Base-by-base conservation (phyloP, 2,329 filamentous ascomycete species). In the Cadophora malorum region DNA sequence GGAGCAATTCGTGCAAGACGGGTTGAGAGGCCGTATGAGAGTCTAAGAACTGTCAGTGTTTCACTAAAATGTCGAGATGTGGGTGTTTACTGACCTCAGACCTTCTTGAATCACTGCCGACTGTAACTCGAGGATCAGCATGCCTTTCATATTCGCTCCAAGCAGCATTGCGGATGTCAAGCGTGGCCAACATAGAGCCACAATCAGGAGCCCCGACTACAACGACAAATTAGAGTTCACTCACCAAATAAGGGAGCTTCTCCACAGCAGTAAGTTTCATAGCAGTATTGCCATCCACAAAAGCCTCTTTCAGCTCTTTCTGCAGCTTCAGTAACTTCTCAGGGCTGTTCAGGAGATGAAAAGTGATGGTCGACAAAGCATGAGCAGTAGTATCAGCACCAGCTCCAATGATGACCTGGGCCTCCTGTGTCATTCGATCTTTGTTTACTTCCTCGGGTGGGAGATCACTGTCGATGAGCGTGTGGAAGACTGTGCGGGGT, bases 291-390 rank as follows among this genome's bases (percentile, higher is more conserved):
- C 45, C 8, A 49, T 72, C 41, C 55, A 65, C 66, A 49, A 71
- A 69, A 3, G 69, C 70, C 4, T 52, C 61, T 12, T 64, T 65
- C 5, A 83, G 73, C 67, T 83, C 81, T 1, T 69, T 67, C 10
- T 73, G 75, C 8, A 84, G 69, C 8, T 69, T 73, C 1, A 63
- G 19, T 0, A 79, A 70, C 4, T 79, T 74, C 0, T 67, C 4
- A 0, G 79, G 78, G 23, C 79, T 74, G 14, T 72, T 67, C 28
- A 80, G 77, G 2, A 82, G 69, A 74, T 80, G 68, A 71, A 77
- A 82, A 8, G 77, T 74, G 8, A 77, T 71, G 6, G 79, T 68
- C 2, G 76, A 70, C 21, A 83, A 72, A 0, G 77, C 73, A 71
- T 76, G 76, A 12, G 75, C 75, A 0, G 76, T 79, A 0, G 80